Evolutionary conservation across 2,329 filamentous ascomycete genomes (phyloP).

Genomic region (Epichloe baconii): DNA sequence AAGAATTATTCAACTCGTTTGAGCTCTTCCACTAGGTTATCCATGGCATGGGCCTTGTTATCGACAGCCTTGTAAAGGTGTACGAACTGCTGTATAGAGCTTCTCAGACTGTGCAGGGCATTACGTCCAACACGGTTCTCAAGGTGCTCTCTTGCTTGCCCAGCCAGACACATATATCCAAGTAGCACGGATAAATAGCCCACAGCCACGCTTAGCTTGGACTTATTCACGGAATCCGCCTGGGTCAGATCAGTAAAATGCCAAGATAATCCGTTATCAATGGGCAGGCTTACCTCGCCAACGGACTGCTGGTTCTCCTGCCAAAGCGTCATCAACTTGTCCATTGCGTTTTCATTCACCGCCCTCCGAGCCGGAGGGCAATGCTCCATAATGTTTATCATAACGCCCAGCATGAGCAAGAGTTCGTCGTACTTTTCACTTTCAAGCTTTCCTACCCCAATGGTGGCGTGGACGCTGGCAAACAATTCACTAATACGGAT

Average conservation of each 20-base stretch:
- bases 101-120: constrained; percentile 32
- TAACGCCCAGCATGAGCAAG: constrained; percentile 64
- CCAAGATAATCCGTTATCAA: neutral
- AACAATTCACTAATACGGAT: constrained; percentile 40
- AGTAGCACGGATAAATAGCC: constrained; percentile 79
- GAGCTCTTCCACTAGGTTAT: constrained; percentile 25
- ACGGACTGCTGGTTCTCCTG: constrained; percentile 51
- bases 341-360: constrained; percentile 30
- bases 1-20: constrained; percentile 6
- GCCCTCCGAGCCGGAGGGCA: constrained; percentile 46
- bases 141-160: constrained; percentile 30
- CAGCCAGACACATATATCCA: constrained; percentile 59
- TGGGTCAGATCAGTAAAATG: constrained; percentile 17
- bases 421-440: constrained; percentile 51
- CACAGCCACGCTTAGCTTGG: constrained; percentile 67
- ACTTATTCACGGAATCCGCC: constrained; percentile 61
- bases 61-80: constrained; percentile 37
- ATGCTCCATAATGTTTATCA: constrained; percentile 81
- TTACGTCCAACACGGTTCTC: constrained; percentile 27
- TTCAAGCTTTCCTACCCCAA: constrained; percentile 35
- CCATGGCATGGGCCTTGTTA: constrained; percentile 26
- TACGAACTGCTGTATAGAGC: constrained; percentile 43
- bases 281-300: constrained; percentile 47
- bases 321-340: constrained; percentile 51
- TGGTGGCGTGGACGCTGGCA: constrained; percentile 30